phyloP scores from a whole-genome alignment of 1,284 basidiomycete species.

The Melampsora americana region DNA sequence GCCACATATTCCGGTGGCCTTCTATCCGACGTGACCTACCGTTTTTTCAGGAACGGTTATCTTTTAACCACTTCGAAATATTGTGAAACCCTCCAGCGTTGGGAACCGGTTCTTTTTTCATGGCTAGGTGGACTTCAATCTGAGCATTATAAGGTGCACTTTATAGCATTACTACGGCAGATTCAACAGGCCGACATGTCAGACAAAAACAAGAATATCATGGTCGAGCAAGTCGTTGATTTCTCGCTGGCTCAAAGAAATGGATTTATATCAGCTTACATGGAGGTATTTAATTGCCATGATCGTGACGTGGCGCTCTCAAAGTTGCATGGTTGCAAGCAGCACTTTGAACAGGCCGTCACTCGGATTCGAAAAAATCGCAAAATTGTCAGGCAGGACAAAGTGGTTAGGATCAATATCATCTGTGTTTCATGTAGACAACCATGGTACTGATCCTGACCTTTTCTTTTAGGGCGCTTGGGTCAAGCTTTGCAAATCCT shows the following conservation, averaged over 20 bases:
- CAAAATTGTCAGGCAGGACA: not conserved
- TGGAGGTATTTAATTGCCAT: slow-evolving; percentile 3
- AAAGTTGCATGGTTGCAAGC: not conserved
- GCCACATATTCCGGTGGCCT: not conserved
- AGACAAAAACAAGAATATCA: no score
- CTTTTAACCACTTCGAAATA: no score
- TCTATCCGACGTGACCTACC: slow-evolving; percentile 4
- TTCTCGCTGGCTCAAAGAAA: no score
- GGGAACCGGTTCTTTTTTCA: not conserved
- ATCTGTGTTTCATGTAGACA: not conserved
- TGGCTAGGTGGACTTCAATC: not conserved
- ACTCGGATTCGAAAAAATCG: slow-evolving; percentile 1
- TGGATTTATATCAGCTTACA: not conserved
- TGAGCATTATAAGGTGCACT: slow-evolving; percentile 12
- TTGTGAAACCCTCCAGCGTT: not conserved
- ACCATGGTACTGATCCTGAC: no score
- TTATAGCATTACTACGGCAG: not conserved
- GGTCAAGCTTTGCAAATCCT: no score
- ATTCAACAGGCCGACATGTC: no score
- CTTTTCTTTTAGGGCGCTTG: no score
- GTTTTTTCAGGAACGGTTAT: slow-evolving; percentile 10
- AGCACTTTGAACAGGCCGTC: no score
- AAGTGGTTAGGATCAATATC: no score
- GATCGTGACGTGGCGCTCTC: not conserved
- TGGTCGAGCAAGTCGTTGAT: no score